Percentiles rank a stretch among this genome's conserved stretches.
Conservation (phyloP, 2,329 filamentous ascomycete genomes). For the Sporothrix globosa region DNA sequence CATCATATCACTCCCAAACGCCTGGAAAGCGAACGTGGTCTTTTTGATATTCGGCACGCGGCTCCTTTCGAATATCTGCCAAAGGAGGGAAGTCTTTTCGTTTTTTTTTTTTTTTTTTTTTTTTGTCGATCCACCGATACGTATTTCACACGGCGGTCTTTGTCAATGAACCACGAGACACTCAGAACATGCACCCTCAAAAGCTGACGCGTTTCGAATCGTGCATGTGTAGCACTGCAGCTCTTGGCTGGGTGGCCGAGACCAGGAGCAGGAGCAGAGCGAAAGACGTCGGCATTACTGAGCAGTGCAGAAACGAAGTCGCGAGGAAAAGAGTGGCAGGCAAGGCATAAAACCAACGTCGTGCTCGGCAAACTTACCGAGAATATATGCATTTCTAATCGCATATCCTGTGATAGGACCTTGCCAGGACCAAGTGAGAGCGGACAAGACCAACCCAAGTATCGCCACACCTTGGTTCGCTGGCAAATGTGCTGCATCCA, state of each 20-base stretch:
- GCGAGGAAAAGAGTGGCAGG: neutral
- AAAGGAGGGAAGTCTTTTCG: neutral
- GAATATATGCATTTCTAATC: neutral
- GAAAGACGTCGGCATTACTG: neutral
- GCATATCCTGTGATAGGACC: neutral
- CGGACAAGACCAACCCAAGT: neutral
- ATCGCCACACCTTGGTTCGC: conserved; percentile 9
- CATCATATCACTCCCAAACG: neutral
- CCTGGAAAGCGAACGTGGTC: neutral
- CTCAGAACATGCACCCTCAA: neutral
- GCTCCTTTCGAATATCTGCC: neutral
- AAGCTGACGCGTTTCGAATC: conserved; percentile 16
- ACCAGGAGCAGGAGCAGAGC: neutral
- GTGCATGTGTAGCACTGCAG: neutral
- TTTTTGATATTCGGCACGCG: neutral
- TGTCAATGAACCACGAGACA: neutral
- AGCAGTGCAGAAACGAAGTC: too few relatives aligned
- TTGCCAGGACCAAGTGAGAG: neutral
- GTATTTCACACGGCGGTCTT: too few relatives aligned
- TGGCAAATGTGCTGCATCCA: neutral
- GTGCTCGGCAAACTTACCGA: conserved; percentile 1
- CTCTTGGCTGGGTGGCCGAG: neutral
- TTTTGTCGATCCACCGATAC: neutral
- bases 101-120: neutral
- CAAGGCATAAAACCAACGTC: too few relatives aligned